Conservation (phyloP, 352 stramenopile species). For the Globisporangium middletonii region DNA sequence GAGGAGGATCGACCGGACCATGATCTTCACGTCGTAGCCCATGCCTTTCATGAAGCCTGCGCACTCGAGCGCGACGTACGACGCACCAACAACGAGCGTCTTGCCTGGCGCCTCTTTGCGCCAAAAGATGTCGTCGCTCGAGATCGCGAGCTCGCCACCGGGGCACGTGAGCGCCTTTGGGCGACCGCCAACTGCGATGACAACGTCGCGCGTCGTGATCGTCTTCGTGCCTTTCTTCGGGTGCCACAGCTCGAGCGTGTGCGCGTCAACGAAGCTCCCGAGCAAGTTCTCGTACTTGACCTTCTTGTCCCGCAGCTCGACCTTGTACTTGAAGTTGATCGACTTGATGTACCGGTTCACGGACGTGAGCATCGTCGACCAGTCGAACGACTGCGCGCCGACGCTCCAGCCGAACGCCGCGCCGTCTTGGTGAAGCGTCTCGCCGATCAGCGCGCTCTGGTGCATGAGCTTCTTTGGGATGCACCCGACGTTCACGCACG, state of each 20-base stretch:
- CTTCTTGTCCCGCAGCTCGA: slow-evolving; percentile 93
- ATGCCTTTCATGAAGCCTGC: slow-evolving; percentile 95
- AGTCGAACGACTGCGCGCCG: slow-evolving; percentile 68
- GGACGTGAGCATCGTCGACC: slow-evolving; percentile 88
- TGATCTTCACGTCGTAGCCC: slow-evolving; percentile 95
- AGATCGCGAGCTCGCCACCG: slow-evolving; percentile 93
- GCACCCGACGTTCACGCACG: slow-evolving; percentile 99
- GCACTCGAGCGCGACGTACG: slow-evolving; percentile 98
- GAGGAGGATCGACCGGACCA: slow-evolving; percentile 96
- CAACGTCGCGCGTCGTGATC: slow-evolving; percentile 90
- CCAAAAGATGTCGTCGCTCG: slow-evolving; percentile 86
- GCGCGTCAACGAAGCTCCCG: slow-evolving; percentile 89
- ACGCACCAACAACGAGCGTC: slow-evolving; percentile 95
- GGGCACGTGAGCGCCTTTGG: slow-evolving; percentile 85
- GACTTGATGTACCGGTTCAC: slow-evolving; percentile 97
- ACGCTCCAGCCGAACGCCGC: slow-evolving; percentile 85
- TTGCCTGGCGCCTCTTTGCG: slow-evolving; percentile 88
- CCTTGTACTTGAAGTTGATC: slow-evolving; percentile 99
- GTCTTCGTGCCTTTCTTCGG: slow-evolving; percentile 82
- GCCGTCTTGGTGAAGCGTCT: slow-evolving; percentile 83
- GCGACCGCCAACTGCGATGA: slow-evolving; percentile 94
- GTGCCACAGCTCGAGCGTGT: slow-evolving; percentile 92
- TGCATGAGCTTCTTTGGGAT: slow-evolving; percentile 99
- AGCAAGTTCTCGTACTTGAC: slow-evolving; percentile 93
- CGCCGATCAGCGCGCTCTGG: slow-evolving; percentile 89